Percentiles rank a stretch among this genome's conserved stretches.
Evolutionary conservation across 2,329 filamentous ascomycete genomes (phyloP).

Genomic region (Monilinia fructigena): DNA sequence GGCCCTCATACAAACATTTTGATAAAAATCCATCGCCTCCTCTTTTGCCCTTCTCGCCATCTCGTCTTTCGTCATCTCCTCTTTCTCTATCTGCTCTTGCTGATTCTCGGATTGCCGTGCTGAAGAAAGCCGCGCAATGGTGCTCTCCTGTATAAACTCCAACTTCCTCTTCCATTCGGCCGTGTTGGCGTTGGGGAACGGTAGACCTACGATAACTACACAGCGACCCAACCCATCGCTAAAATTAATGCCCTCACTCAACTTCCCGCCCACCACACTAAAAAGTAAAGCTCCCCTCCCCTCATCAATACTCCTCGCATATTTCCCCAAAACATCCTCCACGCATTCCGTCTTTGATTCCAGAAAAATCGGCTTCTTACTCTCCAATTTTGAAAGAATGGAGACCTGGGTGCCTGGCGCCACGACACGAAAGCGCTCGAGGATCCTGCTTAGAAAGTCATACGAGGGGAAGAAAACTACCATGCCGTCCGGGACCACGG

Average conservation of each 20-base stretch:
- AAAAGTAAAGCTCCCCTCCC: slow-evolving; percentile 74
- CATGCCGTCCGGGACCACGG: slow-evolving; percentile 78
- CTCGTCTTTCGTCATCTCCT: slow-evolving; percentile 38
- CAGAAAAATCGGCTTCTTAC: slow-evolving; percentile 62
- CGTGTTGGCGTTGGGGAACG: slow-evolving; percentile 86
- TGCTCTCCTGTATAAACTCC: slow-evolving; percentile 73
- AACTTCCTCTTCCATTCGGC: slow-evolving; percentile 93
- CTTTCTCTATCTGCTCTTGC: slow-evolving; percentile 27
- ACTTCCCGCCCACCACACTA: slow-evolving; percentile 88
- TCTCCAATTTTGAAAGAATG: slow-evolving; percentile 58
- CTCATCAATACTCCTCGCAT: slow-evolving; percentile 64
- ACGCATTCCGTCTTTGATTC: slow-evolving; percentile 50
- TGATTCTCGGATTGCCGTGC: not conserved
- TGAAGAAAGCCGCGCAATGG: slow-evolving; percentile 42
- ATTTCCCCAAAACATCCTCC: slow-evolving; percentile 70
- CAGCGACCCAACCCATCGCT: slow-evolving; percentile 85
- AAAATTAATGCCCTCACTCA: slow-evolving; percentile 98
- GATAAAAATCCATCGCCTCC: slow-evolving; percentile 76
- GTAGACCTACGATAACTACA: slow-evolving; percentile 86
- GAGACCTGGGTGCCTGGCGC: slow-evolving; percentile 37
- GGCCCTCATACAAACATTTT: slow-evolving; percentile 93
- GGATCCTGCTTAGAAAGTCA: slow-evolving; percentile 77
- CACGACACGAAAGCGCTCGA: slow-evolving; percentile 44
- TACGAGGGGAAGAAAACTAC: slow-evolving; percentile 97
- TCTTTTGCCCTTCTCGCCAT: slow-evolving; percentile 48